Conservation (phyloP, 1,284 basidiomycete species). For the Austroboletus niveus region DNA sequence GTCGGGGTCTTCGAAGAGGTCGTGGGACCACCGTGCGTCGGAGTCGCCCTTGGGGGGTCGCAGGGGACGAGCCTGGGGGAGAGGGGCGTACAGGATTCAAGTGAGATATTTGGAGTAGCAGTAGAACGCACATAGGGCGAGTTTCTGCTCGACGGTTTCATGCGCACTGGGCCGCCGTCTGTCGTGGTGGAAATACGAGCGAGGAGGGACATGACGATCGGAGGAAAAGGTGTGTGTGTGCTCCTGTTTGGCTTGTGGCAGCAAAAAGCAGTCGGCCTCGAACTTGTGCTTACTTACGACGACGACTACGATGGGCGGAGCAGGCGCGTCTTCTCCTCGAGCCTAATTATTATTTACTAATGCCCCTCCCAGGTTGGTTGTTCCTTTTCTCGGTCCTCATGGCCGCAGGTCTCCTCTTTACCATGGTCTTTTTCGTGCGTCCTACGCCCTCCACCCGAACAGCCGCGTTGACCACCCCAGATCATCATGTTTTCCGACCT, state of each 20-base stretch:
- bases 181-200: conserved; percentile 57
- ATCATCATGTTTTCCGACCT: conserved; percentile 99
- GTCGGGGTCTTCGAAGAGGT: conserved; percentile 62
- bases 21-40: conserved; percentile 69
- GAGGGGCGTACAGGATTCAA: too few species aligned
- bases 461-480: conserved; percentile 41
- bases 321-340: conserved; percentile 21
- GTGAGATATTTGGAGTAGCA: too few species aligned
- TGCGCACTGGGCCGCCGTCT: conserved; percentile 54
- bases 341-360: too few species aligned
- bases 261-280: conserved; percentile 10
- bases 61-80: background rate
- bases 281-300: too few species aligned
- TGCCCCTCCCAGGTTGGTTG: conserved; percentile 74
- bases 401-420: conserved; percentile 91
- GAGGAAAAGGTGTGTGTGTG: conserved; percentile 20
- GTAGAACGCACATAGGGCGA: conserved; percentile 65
- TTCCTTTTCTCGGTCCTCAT: conserved; percentile 93
- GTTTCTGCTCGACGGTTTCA: conserved; percentile 47
- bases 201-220: conserved; percentile 46
- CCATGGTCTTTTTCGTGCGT: conserved; percentile 98
- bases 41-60: conserved; percentile 64
- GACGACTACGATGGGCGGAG: conserved; percentile 22
- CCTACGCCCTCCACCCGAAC: background rate
- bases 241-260: conserved; percentile 31